Evolutionary conservation across 2,329 filamentous ascomycete species (phyloP).

Genomic region (Aspergillus brunneoviolaceus): DNA sequence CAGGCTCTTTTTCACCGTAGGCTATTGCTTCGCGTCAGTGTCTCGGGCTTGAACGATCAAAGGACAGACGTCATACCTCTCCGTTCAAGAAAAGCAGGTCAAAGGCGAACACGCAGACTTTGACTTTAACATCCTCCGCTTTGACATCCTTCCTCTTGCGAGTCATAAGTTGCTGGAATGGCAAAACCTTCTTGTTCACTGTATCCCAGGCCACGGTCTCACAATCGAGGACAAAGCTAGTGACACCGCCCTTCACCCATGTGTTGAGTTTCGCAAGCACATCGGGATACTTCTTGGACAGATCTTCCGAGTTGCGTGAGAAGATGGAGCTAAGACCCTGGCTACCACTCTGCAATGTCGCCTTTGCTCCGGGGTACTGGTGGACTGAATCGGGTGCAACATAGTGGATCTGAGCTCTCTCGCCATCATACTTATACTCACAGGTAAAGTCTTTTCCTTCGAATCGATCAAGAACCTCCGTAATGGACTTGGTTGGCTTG

Average conservation of each 20-base stretch:
- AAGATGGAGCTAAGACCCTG: conserved; percentile 87
- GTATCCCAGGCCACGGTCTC: conserved; percentile 97
- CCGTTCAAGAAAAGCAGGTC: conserved; percentile 93
- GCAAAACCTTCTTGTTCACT: conserved; percentile 90
- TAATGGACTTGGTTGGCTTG: conserved; percentile 97
- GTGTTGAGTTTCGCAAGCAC: conserved; percentile 81
- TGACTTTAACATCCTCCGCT: conserved; percentile 89
- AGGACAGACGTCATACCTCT: conserved; percentile 50
- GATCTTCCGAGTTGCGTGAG: conserved; percentile 92
- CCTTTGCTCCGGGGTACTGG: conserved; percentile 63
- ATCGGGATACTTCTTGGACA: conserved; percentile 97
- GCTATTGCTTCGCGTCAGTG: conserved; percentile 32
- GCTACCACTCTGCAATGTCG: conserved; percentile 63
- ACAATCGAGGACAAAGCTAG: conserved; percentile 97
- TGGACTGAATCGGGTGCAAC: conserved; percentile 76
- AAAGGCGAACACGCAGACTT: conserved; percentile 96
- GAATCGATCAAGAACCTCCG: conserved; percentile 93
- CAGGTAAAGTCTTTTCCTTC: conserved; percentile 95
- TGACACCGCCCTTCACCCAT: conserved; percentile 88
- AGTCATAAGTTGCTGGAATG: conserved; percentile 98
- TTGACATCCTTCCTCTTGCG: conserved; percentile 97
- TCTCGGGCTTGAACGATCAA: neutral
- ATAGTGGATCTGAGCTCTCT: conserved; percentile 97
- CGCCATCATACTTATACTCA: conserved; percentile 98
- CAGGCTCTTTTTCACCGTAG: conserved; percentile 82